phyloP scores from a whole-genome alignment of 768 basidiomycete genomes.

The Auriscalpium vulgare region DNA sequence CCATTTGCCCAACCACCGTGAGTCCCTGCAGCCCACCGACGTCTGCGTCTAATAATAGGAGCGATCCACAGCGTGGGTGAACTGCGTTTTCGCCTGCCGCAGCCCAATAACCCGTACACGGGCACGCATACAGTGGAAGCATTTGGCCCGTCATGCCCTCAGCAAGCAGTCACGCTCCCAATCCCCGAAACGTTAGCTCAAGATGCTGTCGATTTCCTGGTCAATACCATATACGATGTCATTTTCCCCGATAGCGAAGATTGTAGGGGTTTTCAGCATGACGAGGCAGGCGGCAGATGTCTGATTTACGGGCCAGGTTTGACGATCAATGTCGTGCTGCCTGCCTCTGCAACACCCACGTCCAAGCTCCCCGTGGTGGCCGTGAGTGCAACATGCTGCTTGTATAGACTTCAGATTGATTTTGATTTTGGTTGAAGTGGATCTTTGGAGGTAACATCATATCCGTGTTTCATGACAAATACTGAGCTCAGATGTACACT shows the following conservation, averaged over 20 bases:
- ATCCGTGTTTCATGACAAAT: too few relatives aligned
- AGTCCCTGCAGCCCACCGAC: not conserved
- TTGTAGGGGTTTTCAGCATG: not conserved
- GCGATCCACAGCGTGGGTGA: slow-evolving; percentile 21
- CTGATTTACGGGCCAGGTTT: slow-evolving; percentile 11
- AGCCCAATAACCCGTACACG: slow-evolving; percentile 3
- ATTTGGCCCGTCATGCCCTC: slow-evolving; percentile 19
- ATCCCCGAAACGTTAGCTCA: not conserved
- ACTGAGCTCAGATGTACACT: too few relatives aligned
- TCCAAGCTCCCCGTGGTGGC: slow-evolving; percentile 14
- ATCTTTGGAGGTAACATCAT: slow-evolving; percentile 18
- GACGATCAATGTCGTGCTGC: slow-evolving; percentile 20
- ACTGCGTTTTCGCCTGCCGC: slow-evolving; percentile 30
- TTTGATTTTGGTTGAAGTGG: slow-evolving; percentile 11
- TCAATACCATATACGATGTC: not conserved
- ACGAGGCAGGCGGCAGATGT: not conserved
- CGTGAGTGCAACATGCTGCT: not conserved
- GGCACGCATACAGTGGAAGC: slow-evolving; percentile 10
- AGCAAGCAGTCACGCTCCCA: slow-evolving; percentile 7
- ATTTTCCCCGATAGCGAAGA: slow-evolving; percentile 1
- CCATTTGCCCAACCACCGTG: slow-evolving; percentile 32
- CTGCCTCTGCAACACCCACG: slow-evolving; percentile 6
- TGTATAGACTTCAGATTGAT: not conserved
- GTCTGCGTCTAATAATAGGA: not conserved
- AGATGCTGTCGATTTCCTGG: not conserved